phyloP scores from a whole-genome alignment of 768 basidiomycete species.

The Auricularia auricula-judae region DNA sequence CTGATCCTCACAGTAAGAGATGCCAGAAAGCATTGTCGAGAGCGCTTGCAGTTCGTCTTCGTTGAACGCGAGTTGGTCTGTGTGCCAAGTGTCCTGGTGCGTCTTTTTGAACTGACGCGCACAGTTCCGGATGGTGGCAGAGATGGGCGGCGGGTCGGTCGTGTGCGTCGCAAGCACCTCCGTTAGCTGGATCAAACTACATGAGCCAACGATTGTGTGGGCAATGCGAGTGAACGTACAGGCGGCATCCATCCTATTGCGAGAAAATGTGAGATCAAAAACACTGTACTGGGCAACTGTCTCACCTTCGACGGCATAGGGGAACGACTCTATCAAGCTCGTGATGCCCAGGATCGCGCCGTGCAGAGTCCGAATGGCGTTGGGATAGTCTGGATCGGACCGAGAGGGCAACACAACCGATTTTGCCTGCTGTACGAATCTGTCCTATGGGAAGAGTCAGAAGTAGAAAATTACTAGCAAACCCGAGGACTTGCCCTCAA shows the following conservation, averaged over 20 bases:
- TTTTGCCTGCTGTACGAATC: slow-evolving; percentile 39
- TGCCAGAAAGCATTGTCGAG: slow-evolving; percentile 82
- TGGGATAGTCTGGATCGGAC: slow-evolving; percentile 60
- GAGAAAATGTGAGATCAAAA: not conserved
- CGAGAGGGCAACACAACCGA: slow-evolving; percentile 43
- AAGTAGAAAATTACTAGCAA: not conserved
- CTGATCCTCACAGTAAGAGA: slow-evolving; percentile 61
- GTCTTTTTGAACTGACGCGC: slow-evolving; percentile 76
- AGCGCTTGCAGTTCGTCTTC: slow-evolving; percentile 84
- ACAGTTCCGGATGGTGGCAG: slow-evolving; percentile 77
- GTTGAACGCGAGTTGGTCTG: slow-evolving; percentile 75
- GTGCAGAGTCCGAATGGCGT: slow-evolving; percentile 62
- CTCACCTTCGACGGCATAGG: slow-evolving; percentile 36
- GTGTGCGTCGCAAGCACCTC: slow-evolving; percentile 73
- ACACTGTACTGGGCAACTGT: not conserved
- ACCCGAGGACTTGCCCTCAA: slow-evolving; percentile 48
- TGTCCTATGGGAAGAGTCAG: slow-evolving; percentile 39
- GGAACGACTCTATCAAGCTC: slow-evolving; percentile 45
- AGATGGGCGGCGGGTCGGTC: slow-evolving; percentile 81
- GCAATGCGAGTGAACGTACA: too few relatives aligned
- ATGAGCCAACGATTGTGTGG: too few relatives aligned
- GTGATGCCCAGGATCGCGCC: slow-evolving; percentile 45
- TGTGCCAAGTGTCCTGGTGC: slow-evolving; percentile 79
- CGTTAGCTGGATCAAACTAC: slow-evolving; percentile 29
- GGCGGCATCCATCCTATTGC: slow-evolving; percentile 36